Base-by-base conservation (phyloP, 2,329 filamentous ascomycete species). In the Fusarium sp. region DNA sequence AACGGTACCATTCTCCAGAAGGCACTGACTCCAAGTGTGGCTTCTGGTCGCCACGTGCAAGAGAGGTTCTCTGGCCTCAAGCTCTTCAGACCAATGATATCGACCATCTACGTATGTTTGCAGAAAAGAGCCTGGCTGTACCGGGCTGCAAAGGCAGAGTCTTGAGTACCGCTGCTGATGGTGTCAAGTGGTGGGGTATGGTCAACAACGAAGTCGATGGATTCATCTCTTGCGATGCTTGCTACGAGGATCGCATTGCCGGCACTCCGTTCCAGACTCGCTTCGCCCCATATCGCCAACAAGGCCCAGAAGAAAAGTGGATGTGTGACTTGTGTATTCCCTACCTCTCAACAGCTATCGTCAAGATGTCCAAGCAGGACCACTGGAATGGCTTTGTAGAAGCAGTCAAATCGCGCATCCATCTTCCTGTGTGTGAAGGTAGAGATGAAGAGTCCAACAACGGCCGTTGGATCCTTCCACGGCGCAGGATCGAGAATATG, bases 221-320 rank as follows among this genome's bases (percentile, higher is more conserved):
- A 1, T 77, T 83, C 27, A 70, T 82, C 4, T 69, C 79, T 0
- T 83, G 82, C 30, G 76, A 82, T 30, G 77, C 81, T 6, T 83
- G 82, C 52, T 80, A 78, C 60, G 75, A 80, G 15, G 79, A 83
- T 43, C 52, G 62, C 1, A 62, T 82, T 5, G 69, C 60, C 2
- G 76, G 73, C 0, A 77, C 73, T 0, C 13, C 71, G 0, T 79
- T 82, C 18, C 78, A 78, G 11, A 18, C 64, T 6, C 70, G 61
- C 2, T 82, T 83, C n/a, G 69, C 69, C 1, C 71, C 69, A 1
- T 66, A 67, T 44, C 44, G 55, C 1, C 20, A 71, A 1, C 81
- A 81, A 58, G 67, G 65, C 0, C 64, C 67, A 0, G 53, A 71
- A 1, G 76, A 78, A 8, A 69, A 72, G 7, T 82, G 81, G 81